Evolutionary conservation across 2,329 filamentous ascomycete species (phyloP), one percentile per base, ranked within the genome.

Genomic region (Cercospora brassicicola): DNA sequence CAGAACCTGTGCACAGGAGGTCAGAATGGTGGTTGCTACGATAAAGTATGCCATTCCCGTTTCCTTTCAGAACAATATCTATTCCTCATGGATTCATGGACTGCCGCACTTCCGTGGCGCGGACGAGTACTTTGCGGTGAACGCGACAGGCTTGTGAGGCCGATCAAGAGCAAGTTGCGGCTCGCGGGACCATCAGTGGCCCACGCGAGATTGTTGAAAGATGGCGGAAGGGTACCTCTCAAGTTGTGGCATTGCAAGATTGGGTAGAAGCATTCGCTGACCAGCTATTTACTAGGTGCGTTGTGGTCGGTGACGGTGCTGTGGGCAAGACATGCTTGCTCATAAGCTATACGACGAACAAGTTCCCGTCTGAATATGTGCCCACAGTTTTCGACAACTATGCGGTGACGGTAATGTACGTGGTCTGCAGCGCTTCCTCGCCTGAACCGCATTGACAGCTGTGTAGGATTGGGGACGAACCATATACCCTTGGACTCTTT

Each of bases 331-430:
- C 95, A 74, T 99, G 95, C 84, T 89, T 99, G 73, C 89, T 99
- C 79, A 99, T 99, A 84, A 96, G 93, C 81, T 99, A 99, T 84
- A 99, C 95, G 73, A 99, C 95, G 73, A 99, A 99, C 87, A 98
- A 98, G 79, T 99, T 99, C 82, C 95, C 95, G 39, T 97, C 94
- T 77, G 95, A 99, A 94, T 99, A 99, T 82, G 95, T 99, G 67
- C 95, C 95, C 62, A 99, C 95, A 31, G 95, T 99, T 72, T 99
- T 99, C 82, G 95, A 99, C 83, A 99, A 99, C 84, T 99, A 99
- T 87, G 95, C 95, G 67, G 95, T 99, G 80, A 99, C 95, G 74
- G 95, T 99, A 75, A 99, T 99, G 95, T 77, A 72, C 13, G 75
- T 20, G 39, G 4, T 18, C 3, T 20, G 9, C 10, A 36, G 18